These are phyloP conservation scores for Boechera retrofracta DNA, from an alignment of 345 rosid species.

Conservation along the genomic window DNA sequence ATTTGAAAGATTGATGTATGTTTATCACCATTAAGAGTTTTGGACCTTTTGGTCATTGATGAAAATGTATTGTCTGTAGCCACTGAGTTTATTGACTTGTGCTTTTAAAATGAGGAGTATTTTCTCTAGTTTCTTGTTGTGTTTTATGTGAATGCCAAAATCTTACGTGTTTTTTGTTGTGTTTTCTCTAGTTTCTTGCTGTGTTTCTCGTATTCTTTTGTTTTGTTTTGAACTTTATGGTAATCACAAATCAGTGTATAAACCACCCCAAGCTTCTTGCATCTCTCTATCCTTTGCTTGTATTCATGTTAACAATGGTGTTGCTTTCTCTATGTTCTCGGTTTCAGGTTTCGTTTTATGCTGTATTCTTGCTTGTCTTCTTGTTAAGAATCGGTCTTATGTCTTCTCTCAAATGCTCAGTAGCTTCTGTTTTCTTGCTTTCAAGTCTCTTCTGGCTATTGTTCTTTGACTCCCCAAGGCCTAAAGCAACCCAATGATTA, in stretches of 20 bases:
- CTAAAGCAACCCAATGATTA: conserved; percentile 71
- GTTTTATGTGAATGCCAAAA: not conserved
- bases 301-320: conserved; percentile 45
- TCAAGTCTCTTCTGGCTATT: conserved; percentile 64
- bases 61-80: too few species aligned
- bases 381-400: conserved; percentile 45
- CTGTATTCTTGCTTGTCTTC: conserved; percentile 59
- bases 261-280: conserved; percentile 90
- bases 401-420: conserved; percentile 43
- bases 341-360: conserved; percentile 59
- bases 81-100: too few species aligned
- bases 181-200: too few species aligned
- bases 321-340: conserved; percentile 52
- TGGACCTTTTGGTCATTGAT: too few species aligned
- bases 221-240: too few species aligned
- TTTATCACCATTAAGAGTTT: not conserved
- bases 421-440: conserved; percentile 56
- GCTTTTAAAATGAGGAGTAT: too few species aligned
- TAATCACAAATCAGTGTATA: conserved; percentile 37
- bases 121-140: too few species aligned
- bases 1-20: not conserved
- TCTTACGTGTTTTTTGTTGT: too few species aligned
- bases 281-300: conserved; percentile 79
- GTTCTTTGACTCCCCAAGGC: conserved; percentile 66
- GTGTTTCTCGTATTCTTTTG: too few species aligned